phyloP scores from a whole-genome alignment of 2,329 filamentous ascomycete species.

The Camillea tinctor region DNA sequence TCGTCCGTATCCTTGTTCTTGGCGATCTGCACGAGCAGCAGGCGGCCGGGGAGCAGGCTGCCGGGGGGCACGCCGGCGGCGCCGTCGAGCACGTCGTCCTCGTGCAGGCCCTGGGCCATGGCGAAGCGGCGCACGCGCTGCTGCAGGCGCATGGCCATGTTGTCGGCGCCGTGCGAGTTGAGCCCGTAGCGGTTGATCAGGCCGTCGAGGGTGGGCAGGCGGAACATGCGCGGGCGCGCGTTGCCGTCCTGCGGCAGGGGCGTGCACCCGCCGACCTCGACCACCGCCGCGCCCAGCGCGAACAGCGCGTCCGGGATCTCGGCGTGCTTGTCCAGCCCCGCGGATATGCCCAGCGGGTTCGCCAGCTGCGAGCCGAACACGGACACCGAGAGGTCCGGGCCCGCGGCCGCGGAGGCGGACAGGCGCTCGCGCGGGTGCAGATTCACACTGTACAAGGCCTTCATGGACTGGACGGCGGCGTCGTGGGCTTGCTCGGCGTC shows the following conservation, averaged over 20 bases:
- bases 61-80: constrained; percentile 76
- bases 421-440: constrained; percentile 80
- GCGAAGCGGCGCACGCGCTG: constrained; percentile 78
- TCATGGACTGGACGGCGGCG: constrained; percentile 68
- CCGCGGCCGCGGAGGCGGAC: constrained; percentile 34
- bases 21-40: constrained; percentile 88
- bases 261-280: constrained; percentile 91
- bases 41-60: constrained; percentile 70
- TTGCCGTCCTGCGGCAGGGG: constrained; percentile 87
- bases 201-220: constrained; percentile 77
- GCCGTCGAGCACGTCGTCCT: constrained; percentile 73
- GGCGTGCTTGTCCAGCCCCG: constrained; percentile 91
- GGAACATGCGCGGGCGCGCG: constrained; percentile 82
- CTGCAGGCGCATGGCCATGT: constrained; percentile 75
- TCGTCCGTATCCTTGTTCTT: constrained; percentile 96
- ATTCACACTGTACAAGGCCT: constrained; percentile 69
- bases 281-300: constrained; percentile 77
- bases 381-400: constrained; percentile 38
- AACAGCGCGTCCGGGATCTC: constrained; percentile 85
- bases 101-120: constrained; percentile 65
- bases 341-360: constrained; percentile 94
- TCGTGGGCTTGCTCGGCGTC: constrained; percentile 94
- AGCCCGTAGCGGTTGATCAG: constrained; percentile 96
- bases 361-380: constrained; percentile 76
- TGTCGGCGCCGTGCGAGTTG: constrained; percentile 86